Evolutionary conservation across 768 basidiomycete species (phyloP).

Genomic region (Tylopilus felleus): DNA sequence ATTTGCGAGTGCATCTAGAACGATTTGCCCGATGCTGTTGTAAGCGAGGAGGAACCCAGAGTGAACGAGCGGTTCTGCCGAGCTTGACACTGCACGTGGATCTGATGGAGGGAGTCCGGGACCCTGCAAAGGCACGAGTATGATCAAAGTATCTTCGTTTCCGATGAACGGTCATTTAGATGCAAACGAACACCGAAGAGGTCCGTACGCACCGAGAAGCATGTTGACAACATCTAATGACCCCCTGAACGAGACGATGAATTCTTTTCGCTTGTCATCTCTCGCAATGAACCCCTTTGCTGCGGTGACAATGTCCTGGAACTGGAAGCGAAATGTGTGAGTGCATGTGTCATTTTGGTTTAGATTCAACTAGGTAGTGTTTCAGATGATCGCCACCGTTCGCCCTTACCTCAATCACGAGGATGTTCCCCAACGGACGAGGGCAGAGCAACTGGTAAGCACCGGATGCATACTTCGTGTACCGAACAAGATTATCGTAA

Average conservation of each 20-base stretch:
- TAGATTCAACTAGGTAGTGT: background rate
- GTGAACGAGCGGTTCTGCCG: constrained; percentile 31
- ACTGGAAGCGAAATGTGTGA: constrained; percentile 25
- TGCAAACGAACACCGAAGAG: background rate
- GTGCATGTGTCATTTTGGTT: background rate
- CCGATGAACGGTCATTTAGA: background rate
- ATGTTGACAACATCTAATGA: constrained; percentile 26
- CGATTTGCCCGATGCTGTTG: constrained; percentile 28
- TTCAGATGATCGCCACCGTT: background rate
- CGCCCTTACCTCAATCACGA: constrained; percentile 38
- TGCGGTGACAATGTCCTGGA: constrained; percentile 35
- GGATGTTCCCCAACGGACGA: constrained; percentile 44
- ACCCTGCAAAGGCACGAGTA: constrained; percentile 21
- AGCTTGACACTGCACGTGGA: background rate
- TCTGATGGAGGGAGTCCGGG: constrained; percentile 24
- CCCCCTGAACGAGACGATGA: constrained; percentile 42
- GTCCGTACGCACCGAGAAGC: constrained; percentile 13
- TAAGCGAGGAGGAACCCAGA: constrained; percentile 36
- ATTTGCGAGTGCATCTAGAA: constrained; percentile 28
- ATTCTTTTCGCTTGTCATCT: constrained; percentile 40
- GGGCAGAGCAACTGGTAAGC: constrained; percentile 46
- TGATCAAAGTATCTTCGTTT: constrained; percentile 18
- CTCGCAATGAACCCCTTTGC: constrained; percentile 45
- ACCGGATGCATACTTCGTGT: constrained; percentile 50
- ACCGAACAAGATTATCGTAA: constrained; percentile 43